Conservation (phyloP, 179 eudicot genomes). For the Amaranthus tricolor region DNA sequence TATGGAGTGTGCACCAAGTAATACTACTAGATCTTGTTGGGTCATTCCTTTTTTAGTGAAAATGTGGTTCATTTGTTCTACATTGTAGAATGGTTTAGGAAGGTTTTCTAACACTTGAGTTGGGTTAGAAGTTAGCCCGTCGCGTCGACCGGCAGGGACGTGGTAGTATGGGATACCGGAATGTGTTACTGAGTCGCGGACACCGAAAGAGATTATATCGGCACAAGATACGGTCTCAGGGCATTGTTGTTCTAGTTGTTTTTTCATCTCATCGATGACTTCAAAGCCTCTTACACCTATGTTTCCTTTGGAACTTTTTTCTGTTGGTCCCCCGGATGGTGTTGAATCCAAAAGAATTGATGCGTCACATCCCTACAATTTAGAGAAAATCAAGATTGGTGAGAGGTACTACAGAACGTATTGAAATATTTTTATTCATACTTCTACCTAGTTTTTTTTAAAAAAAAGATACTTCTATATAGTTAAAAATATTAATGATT, state of each 20-base stretch:
- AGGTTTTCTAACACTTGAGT: constrained; percentile 11
- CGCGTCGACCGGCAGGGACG: constrained; percentile 28
- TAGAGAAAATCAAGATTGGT: not conserved
- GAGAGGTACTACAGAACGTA: too few species aligned
- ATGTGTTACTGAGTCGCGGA: constrained; percentile 16
- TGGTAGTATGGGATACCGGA: constrained; percentile 1
- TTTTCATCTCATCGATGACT: constrained; percentile 29
- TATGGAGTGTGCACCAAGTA: constrained; percentile 24
- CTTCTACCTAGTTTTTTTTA: too few species aligned
- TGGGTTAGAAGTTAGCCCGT: constrained; percentile 14
- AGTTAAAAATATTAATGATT: not conserved
- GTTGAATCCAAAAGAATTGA: constrained; percentile 37
- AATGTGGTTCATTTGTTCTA: not conserved
- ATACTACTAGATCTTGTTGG: constrained; percentile 21
- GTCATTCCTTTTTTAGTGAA: constrained; percentile 16
- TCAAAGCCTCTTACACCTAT: constrained; percentile 30
- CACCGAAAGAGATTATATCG: constrained; percentile 29
- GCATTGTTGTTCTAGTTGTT: constrained; percentile 23
- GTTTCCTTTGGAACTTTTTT: constrained; percentile 30
- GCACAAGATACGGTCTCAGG: constrained; percentile 35
- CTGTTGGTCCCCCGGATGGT: constrained; percentile 17
- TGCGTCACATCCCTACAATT: constrained; percentile 45
- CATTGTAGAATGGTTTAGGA: constrained; percentile 11
- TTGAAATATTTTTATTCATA: too few species aligned
- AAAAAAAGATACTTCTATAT: too few species aligned